Base-by-base conservation (phyloP, 2,329 filamentous ascomycete genomes). In the Colletotrichum scovillei region DNA sequence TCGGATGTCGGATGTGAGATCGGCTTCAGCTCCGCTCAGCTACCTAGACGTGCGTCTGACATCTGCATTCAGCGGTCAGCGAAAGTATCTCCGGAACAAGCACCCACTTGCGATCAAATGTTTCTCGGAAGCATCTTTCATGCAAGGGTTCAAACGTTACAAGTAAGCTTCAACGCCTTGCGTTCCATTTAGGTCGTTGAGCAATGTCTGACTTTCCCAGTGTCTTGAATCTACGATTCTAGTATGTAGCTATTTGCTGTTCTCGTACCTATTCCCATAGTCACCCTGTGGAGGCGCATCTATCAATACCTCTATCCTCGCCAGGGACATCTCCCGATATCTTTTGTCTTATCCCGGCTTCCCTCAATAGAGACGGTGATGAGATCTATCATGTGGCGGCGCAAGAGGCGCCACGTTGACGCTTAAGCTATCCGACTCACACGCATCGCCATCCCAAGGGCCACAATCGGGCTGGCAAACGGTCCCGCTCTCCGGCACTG, bases 401-500 rank as follows among this genome's bases (percentile, higher is more conserved):
- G 28, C 56, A 22, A 70, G 6, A 0, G 52, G 66, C 14, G 46
- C 60, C 19, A 57, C 28, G 3, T 5, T 57, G 12, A 62, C 59
- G 11, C 70, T 60, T 55, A 32, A 49, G 11, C 55, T 57, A 14
- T 67, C 69, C 16, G 60, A 62, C 32, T 56, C 4, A 38, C 67
- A 73, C 2, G n/a, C 32, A 26, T 70, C 60, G 14, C 55, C 46
- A 35, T 60, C 63, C 76, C 76, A 77, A 5, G 74, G 75, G 22
- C 68, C 64, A 24, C 76, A 77, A 12, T 76, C 76, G 9, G 76
- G 67, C 70, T 77, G 56, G 55, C 78, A 80, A 7, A 67, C 66
- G 2, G 67, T 71, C 35, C 77, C 78, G 7, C 76, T 76, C 19
- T 68, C 3, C 4, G 81, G 81, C 2, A 82, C 77, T 19, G 55